Base-by-base conservation (phyloP, 2,329 filamentous ascomycete species). In the Karstenula rhodostoma region DNA sequence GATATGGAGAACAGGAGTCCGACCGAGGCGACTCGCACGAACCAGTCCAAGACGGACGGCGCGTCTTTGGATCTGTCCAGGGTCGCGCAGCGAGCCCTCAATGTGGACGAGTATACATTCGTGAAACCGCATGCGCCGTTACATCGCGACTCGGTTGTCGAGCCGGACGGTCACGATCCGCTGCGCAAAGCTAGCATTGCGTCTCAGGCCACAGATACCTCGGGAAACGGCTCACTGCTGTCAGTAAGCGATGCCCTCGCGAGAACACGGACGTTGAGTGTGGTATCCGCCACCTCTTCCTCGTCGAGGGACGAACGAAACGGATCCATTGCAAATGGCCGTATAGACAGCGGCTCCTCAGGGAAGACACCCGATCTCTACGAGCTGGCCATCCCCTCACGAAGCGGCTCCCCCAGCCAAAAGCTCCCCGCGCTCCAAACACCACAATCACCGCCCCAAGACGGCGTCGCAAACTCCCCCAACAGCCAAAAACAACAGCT, bases 401-500 rank as follows among this genome's bases (percentile, higher is more conserved):
- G 72, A n/a, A 64, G 67, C 57, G 72, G 59, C 1, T 65, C 70
- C 23, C 66, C 62, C 9, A 68, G 67, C 37, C 68, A 77, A 33
- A 78, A 68, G n/a, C 68, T 79, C 13, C 76, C 76, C 12, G 73
- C 72, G 15, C 62, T 79, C 4, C 77, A 78, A 48, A 72, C 73
- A 15, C 70, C 67, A 3, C 68, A 68, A 7, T 75, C 75, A 12
- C 73, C 76, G 9, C 66, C 66, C 13, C 64, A 65, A 40, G 74
- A 77, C 55, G 68, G 67, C 25, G 58, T 66, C 43, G 61, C 63
- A 48, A 55, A 60, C 8, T 78, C 76, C 12, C 73, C 76, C 12
- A 74, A 64, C 44, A n/a, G 15, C 23, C 70, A 72, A 22, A 67
- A 72, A 51, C 66, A 69, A 48, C 52, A 57, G 48, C 65, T 79